phyloP scores from a whole-genome alignment of 176 grass and related monocot species.

The Oropetium thomaeum region DNA sequence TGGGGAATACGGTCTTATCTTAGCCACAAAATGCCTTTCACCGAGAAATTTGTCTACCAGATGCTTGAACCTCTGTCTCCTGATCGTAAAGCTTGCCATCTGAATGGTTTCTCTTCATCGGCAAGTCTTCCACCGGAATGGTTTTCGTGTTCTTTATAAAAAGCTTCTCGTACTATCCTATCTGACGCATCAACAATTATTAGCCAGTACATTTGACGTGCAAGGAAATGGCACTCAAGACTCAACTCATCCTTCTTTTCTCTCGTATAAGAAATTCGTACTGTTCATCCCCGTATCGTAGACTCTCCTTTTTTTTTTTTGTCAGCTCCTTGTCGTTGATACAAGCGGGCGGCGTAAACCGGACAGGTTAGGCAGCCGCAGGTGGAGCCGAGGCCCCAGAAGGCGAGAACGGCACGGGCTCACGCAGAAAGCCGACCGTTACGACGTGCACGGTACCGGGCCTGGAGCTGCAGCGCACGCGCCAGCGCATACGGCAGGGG shows the following conservation, averaged over 20 bases:
- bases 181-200: not conserved
- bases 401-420: too few species aligned
- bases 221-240: not conserved
- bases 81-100: not conserved
- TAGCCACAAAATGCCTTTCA: not conserved
- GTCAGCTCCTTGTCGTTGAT: too few species aligned
- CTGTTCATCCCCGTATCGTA: not conserved
- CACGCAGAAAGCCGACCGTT: too few species aligned
- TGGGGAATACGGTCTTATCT: slow-evolving; percentile 27
- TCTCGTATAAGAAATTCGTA: not conserved
- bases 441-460: too few species aligned
- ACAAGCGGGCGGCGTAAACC: too few species aligned
- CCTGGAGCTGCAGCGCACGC: not conserved
- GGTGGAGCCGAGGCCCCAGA: too few species aligned
- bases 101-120: too few species aligned
- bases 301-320: too few species aligned
- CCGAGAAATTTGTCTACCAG: not conserved
- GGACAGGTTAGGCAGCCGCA: too few species aligned
- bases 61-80: not conserved
- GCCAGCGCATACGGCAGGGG: not conserved
- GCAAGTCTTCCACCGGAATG: too few species aligned
- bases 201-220: not conserved
- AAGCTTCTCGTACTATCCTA: not conserved
- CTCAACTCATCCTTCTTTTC: too few species aligned
- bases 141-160: too few species aligned